Conservation (phyloP, 176 grass and related monocot genomes). For the Saccharum officinarum region DNA sequence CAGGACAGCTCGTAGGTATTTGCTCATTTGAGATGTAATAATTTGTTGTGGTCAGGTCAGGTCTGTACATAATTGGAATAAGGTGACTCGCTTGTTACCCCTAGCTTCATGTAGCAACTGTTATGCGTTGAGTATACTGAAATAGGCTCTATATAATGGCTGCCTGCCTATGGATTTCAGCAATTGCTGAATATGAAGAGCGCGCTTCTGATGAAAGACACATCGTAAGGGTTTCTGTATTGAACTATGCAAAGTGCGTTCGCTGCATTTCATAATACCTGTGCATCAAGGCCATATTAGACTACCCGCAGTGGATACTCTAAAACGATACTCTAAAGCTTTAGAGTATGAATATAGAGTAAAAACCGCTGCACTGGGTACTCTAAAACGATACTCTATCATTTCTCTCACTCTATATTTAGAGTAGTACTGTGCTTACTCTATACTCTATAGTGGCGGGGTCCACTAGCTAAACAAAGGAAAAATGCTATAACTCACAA, state of each 20-base stretch:
- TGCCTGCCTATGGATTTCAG: background rate
- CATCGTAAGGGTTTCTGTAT: background rate
- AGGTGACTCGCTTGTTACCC: background rate
- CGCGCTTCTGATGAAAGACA: background rate
- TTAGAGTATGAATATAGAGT: too few species aligned
- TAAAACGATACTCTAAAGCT: too few species aligned
- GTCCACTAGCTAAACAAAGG: too few species aligned
- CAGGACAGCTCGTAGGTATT: conserved; percentile 44
- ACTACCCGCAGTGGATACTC: too few species aligned
- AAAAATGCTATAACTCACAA: too few species aligned
- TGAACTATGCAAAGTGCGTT: background rate
- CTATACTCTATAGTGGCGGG: too few species aligned
- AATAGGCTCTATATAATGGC: conserved; percentile 14
- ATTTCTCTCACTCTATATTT: too few species aligned
- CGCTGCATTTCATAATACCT: background rate
- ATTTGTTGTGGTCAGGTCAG: background rate
- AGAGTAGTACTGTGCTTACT: too few species aligned
- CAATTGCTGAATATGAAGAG: background rate
- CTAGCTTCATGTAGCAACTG: background rate
- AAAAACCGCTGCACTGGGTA: too few species aligned
- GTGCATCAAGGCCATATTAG: background rate
- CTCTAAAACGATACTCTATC: too few species aligned
- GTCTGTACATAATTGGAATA: conserved; percentile 43
- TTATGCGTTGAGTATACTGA: background rate
- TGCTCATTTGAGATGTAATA: background rate